Conservation (phyloP, 805 yeast genomes). For the Saturnispora hagleri region DNA sequence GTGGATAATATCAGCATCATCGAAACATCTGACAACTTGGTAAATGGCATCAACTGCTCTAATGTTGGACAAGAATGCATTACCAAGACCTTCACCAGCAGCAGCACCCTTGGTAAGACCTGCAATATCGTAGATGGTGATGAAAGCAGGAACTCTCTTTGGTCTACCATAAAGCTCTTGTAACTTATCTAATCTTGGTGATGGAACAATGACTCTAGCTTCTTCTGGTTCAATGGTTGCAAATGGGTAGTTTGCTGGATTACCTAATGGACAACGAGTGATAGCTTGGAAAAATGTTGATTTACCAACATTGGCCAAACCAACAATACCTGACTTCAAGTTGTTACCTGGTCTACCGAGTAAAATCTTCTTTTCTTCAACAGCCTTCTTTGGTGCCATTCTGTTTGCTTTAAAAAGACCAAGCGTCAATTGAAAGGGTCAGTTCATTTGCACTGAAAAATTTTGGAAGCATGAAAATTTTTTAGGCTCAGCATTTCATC, state of each 20-base stretch:
- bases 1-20: slow-evolving; percentile 96
- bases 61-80: slow-evolving; percentile 92
- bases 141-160: slow-evolving; percentile 80
- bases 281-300: slow-evolving; percentile 97
- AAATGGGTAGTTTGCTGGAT: slow-evolving; percentile 96
- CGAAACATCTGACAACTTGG: slow-evolving; percentile 96
- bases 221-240: slow-evolving; percentile 98
- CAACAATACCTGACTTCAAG: slow-evolving; percentile 75
- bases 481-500: not conserved
- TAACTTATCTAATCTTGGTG: slow-evolving; percentile 74
- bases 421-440: not conserved
- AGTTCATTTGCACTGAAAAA: not conserved
- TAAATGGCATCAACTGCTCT: slow-evolving; percentile 97
- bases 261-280: slow-evolving; percentile 86
- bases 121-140: slow-evolving; percentile 94
- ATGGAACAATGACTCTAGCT: slow-evolving; percentile 91
- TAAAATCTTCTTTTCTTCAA: slow-evolving; percentile 30
- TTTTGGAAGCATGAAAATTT: not conserved
- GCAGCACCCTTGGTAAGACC: slow-evolving; percentile 97
- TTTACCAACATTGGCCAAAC: slow-evolving; percentile 91
- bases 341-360: slow-evolving; percentile 36
- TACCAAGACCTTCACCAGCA: slow-evolving; percentile 96
- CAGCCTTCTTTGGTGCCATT: slow-evolving; percentile 34
- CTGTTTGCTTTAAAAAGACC: not conserved
- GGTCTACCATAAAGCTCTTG: slow-evolving; percentile 72